Evolutionary conservation across 1,284 basidiomycete species (phyloP).

Genomic region (Trichosporon sp.): DNA sequence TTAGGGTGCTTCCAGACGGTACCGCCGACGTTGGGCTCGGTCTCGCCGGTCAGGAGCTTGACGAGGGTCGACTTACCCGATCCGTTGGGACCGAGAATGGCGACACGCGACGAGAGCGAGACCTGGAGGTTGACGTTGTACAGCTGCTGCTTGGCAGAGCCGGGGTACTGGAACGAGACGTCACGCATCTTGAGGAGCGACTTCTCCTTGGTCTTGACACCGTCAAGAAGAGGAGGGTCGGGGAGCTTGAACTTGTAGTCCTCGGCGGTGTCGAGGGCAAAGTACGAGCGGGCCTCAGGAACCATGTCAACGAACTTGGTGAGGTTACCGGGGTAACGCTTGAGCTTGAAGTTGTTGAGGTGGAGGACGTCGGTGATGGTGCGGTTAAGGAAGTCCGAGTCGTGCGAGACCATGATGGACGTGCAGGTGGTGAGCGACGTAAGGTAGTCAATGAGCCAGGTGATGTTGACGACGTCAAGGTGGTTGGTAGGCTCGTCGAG

Average conservation of each 20-base stretch:
- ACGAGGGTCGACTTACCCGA: slow-evolving; percentile 98
- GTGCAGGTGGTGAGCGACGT: slow-evolving; percentile 85
- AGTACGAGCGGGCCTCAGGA: slow-evolving; percentile 97
- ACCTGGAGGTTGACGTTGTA: slow-evolving; percentile 95
- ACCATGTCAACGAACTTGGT: slow-evolving; percentile 92
- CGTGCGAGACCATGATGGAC: slow-evolving; percentile 98
- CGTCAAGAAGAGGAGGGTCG: slow-evolving; percentile 91
- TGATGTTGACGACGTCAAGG: slow-evolving; percentile 94
- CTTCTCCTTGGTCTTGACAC: slow-evolving; percentile 99
- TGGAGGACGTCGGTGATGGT: slow-evolving; percentile 98
- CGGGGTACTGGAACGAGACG: slow-evolving; percentile 95
- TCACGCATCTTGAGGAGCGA: slow-evolving; percentile 95
- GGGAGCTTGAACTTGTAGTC: slow-evolving; percentile 98
- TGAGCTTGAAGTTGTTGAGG: slow-evolving; percentile 98
- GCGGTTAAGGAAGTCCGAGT: slow-evolving; percentile 98
- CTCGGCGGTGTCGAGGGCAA: slow-evolving; percentile 89
- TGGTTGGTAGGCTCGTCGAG: slow-evolving; percentile 99
- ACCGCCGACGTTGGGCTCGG: slow-evolving; percentile 93
- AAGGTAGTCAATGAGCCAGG: slow-evolving; percentile 96
- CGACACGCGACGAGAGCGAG: slow-evolving; percentile 95
- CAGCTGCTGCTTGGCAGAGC: slow-evolving; percentile 80
- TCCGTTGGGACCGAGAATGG: slow-evolving; percentile 94
- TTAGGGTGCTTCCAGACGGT: slow-evolving; percentile 99
- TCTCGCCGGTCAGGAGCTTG: slow-evolving; percentile 97
- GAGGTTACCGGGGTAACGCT: slow-evolving; percentile 96